A percentile compares a stretch with the other conserved stretches of the same genome.
These are phyloP conservation scores for Malassezia pachydermatis DNA, from an alignment of 1,284 basidiomycete species.

Conservation along the genomic window DNA sequence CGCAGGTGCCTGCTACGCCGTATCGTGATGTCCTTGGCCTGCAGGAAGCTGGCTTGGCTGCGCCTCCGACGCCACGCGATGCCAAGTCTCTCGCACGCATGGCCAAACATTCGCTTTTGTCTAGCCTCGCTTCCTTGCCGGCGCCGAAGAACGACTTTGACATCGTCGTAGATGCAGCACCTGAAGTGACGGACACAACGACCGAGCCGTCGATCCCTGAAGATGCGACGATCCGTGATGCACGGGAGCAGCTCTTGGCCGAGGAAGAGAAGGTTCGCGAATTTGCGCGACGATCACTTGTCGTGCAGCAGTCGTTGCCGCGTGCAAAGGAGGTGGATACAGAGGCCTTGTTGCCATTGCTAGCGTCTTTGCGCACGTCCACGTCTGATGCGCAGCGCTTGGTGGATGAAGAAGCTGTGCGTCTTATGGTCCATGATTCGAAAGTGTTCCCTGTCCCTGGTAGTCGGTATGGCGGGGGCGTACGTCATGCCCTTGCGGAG, in stretches of 20 bases:
- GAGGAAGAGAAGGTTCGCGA: slow-evolving; percentile 63
- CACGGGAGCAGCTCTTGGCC: slow-evolving; percentile 56
- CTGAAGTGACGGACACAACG: slow-evolving; percentile 8
- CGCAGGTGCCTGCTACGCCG: slow-evolving; percentile 63
- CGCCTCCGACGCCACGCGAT: slow-evolving; percentile 28
- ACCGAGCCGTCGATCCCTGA: slow-evolving; percentile 1
- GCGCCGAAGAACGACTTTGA: slow-evolving; percentile 97
- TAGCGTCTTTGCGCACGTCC: slow-evolving; percentile 38
- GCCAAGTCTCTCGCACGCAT: slow-evolving; percentile 20
- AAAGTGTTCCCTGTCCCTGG: slow-evolving; percentile 80
- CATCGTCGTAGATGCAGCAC: slow-evolving; percentile 73
- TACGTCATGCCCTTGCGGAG: slow-evolving; percentile 62
- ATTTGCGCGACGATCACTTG: slow-evolving; percentile 68
- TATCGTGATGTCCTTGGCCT: slow-evolving; percentile 81
- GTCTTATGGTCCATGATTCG: slow-evolving; percentile 75
- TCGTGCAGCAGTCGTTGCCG: slow-evolving; percentile 73
- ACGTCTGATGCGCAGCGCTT: slow-evolving; percentile 51
- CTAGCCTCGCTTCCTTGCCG: slow-evolving; percentile 73
- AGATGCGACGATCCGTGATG: slow-evolving; percentile 57
- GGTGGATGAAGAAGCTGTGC: slow-evolving; percentile 68
- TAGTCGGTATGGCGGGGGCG: slow-evolving; percentile 63
- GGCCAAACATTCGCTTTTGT: slow-evolving; percentile 56
- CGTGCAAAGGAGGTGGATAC: slow-evolving; percentile 75
- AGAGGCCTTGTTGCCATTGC: slow-evolving; percentile 48
- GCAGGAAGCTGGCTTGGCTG: slow-evolving; percentile 53